These are phyloP conservation scores for Paxillus involutus DNA, from an alignment of 768 basidiomycete species.

Conservation along the genomic window DNA sequence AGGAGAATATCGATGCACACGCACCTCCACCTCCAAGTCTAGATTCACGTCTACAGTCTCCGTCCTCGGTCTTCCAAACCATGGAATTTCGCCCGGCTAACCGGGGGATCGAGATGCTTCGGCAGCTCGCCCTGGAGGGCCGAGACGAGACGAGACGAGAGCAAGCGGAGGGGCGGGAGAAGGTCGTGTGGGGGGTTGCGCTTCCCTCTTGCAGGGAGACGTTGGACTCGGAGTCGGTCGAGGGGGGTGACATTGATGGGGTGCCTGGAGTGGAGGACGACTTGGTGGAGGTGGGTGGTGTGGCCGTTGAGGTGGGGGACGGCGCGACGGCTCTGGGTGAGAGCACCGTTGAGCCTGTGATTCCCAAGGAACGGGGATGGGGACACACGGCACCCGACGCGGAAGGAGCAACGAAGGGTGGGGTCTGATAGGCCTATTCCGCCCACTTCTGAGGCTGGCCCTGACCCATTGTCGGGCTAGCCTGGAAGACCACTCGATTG, in stretches of 20 bases:
- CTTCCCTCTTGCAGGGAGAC: background rate
- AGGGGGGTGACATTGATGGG: background rate
- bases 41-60: background rate
- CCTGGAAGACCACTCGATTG: too few relatives aligned
- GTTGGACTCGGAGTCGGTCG: background rate
- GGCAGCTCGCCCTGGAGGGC: conserved; percentile 49
- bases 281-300: background rate
- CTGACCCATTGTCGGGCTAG: too few relatives aligned
- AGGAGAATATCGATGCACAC: background rate
- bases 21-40: background rate
- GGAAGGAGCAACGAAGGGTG: too few relatives aligned
- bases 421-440: background rate
- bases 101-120: conserved; percentile 37
- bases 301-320: background rate
- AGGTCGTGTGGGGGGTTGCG: conserved; percentile 40
- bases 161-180: conserved; percentile 43
- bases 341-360: background rate
- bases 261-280: background rate
- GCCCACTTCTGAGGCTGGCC: background rate
- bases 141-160: conserved; percentile 39
- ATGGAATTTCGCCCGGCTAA: conserved; percentile 37
- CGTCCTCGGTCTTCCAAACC: conserved; percentile 14
- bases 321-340: background rate
- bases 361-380: background rate
- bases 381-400: background rate